These are phyloP conservation scores for Linnemannia elongata DNA, from an alignment of 192 early-diverging fungal genomes.

Conservation along the genomic window DNA sequence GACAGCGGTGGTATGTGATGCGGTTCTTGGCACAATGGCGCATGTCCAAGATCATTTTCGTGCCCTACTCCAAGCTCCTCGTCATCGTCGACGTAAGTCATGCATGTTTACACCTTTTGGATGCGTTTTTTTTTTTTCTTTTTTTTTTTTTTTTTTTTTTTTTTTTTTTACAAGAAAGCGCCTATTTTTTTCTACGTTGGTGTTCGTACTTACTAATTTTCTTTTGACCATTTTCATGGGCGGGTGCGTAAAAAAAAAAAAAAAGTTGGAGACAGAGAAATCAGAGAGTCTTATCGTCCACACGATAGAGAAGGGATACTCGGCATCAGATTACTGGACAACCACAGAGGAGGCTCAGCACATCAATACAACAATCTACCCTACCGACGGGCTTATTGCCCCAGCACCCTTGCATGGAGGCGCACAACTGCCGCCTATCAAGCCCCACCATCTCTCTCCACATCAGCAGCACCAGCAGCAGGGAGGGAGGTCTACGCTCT, in stretches of 20 bases:
- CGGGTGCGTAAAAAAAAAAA: no score
- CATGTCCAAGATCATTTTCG: slow-evolving; percentile 46
- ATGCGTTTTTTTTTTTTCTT: background rate
- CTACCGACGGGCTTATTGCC: background rate
- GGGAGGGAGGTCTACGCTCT: background rate
- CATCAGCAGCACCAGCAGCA: background rate
- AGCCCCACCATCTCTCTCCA: background rate
- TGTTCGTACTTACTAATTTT: background rate
- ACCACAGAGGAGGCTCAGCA: background rate
- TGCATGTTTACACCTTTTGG: background rate
- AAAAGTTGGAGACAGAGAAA: slow-evolving; percentile 41
- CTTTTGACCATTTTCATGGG: background rate
- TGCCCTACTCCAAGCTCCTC: slow-evolving; percentile 39
- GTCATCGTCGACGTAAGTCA: slow-evolving; percentile 47
- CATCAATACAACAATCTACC: background rate
- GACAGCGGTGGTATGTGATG: slow-evolving; percentile 48
- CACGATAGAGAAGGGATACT: slow-evolving; percentile 43
- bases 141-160: background rate
- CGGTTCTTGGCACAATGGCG: slow-evolving; percentile 46
- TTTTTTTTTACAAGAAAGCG: background rate
- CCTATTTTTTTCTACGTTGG: background rate
- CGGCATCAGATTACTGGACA: slow-evolving; percentile 3
- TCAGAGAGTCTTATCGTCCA: slow-evolving; percentile 41
- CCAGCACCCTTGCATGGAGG: background rate
- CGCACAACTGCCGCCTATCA: background rate